Base-by-base conservation (phyloP, 768 basidiomycete genomes). In the Lactifluus volemus region DNA sequence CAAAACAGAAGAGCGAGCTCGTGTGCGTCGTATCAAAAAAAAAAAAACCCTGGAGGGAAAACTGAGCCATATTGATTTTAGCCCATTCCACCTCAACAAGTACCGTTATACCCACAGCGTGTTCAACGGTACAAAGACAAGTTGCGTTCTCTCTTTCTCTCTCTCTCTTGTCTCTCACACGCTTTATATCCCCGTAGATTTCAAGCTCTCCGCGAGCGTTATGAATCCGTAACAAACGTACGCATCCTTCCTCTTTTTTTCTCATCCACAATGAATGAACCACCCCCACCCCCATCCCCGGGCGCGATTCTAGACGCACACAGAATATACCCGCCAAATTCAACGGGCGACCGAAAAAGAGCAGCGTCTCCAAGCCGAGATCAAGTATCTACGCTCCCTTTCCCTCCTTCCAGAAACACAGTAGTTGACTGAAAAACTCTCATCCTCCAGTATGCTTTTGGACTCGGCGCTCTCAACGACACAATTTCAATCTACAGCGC, bases 111-210 rank as follows among this genome's bases (percentile, higher is more conserved):
- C 11, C 50, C 62, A 1, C 50, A 49, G 30, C 64, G 58, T 6
- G 63, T 32, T 4, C 61, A 59, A 21, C 44, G 65, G 12, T 67
- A 67, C 58, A 67, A 67, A 49, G 66, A 67, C 60, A 67, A 64
- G 66, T 67, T 30, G 10, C 32, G n/a, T 49, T 32, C 34, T 6
- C 9, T 34, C 11, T n/a, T 21, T 36, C 2, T 11, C 38, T 12
- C 1, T 3, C 15, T 0, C 10, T 38, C 3, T 8, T 14, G 3
- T 48, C 5, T 2, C 36, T 14, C 32, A 15, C 29, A 55, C 51
- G 17, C n/a, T 0, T 14, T 9, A 11, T n/a, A 36, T 8, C 41
- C n/a, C 2, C 38, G 5, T 25, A 66, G 65, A 50, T 66, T 66
- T 53, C 65, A 66, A 44, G 21, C 49, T 4, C 57, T 66, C n/a